Evolutionary conservation across 1,139 yeast genomes (phyloP).

Genomic region (Protomyces lactucae-debilis): DNA sequence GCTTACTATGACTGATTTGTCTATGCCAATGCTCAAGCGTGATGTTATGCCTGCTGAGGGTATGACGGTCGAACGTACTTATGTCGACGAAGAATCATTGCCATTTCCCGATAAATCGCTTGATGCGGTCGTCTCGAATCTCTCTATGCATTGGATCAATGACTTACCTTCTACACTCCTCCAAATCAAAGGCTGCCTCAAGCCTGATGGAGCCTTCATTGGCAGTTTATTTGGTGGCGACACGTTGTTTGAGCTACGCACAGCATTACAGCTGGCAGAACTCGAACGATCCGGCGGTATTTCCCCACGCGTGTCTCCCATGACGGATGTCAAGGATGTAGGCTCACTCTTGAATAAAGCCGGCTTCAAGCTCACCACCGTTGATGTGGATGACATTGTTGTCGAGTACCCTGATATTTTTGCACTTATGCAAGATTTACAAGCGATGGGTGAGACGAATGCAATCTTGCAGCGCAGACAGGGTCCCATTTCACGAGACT

Average conservation of each 20-base stretch:
- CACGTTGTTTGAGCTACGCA: constrained; percentile 71
- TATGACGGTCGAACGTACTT: constrained; percentile 48
- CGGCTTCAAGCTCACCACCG: constrained; percentile 72
- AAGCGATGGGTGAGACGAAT: constrained; percentile 80
- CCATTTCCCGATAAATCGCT: constrained; percentile 44
- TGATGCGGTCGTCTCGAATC: constrained; percentile 70
- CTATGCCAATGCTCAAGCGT: constrained; percentile 50
- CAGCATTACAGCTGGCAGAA: constrained; percentile 76
- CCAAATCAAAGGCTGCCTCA: constrained; percentile 56
- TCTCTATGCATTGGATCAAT: constrained; percentile 80
- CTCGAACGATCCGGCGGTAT: constrained; percentile 73
- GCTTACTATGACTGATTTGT: constrained; percentile 65
- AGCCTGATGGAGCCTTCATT: constrained; percentile 78
- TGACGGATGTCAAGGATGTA: constrained; percentile 72
- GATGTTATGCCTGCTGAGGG: constrained; percentile 42
- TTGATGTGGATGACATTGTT: constrained; percentile 77
- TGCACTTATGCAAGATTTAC: constrained; percentile 64
- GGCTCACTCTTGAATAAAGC: constrained; percentile 69
- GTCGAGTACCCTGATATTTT: constrained; percentile 76
- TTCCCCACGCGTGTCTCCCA: constrained; percentile 74
- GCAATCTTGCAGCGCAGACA: constrained; percentile 51
- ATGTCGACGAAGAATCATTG: constrained; percentile 60
- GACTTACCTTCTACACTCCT: constrained; percentile 63
- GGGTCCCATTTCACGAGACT: constrained; percentile 56
- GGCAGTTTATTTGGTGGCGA: constrained; percentile 85